These are phyloP conservation scores for Geotrichum cucujoidarum DNA, from an alignment of 1,139 yeast species.

Conservation along the genomic window DNA sequence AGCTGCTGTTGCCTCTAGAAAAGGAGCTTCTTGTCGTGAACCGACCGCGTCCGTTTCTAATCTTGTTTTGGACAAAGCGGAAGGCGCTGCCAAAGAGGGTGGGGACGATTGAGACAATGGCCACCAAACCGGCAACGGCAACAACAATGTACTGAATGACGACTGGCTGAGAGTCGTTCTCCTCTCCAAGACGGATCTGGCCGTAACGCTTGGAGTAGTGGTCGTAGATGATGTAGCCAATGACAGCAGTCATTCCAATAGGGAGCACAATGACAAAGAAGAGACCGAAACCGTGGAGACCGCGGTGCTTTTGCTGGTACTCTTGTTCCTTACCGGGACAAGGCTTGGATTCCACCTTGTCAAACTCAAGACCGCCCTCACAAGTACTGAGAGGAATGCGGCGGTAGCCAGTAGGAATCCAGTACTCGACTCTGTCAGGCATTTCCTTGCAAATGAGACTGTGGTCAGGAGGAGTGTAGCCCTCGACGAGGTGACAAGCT, in stretches of 20 bases:
- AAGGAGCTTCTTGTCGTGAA: constrained; percentile 24
- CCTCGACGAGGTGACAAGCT: constrained; percentile 76
- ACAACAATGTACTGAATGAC: constrained; percentile 27
- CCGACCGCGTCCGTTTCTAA: constrained; percentile 14
- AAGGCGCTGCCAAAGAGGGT: constrained; percentile 20
- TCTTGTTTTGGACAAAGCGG: constrained; percentile 14
- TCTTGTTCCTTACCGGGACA: constrained; percentile 86
- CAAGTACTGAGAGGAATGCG: constrained; percentile 71
- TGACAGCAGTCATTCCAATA: constrained; percentile 49
- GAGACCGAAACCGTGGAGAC: constrained; percentile 50
- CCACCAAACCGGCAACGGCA: constrained; percentile 35
- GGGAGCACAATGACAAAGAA: constrained; percentile 56
- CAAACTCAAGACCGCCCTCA: constrained; percentile 64
- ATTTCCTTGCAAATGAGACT: constrained; percentile 56
- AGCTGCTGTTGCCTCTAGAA: constrained; percentile 15
- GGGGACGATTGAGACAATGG: constrained; percentile 34
- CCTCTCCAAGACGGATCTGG: constrained; percentile 79
- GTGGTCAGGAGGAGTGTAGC: constrained; percentile 63
- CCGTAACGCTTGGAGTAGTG: constrained; percentile 78
- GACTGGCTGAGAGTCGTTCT: constrained; percentile 40
- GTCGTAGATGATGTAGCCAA: constrained; percentile 72
- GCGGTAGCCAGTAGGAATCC: constrained; percentile 77
- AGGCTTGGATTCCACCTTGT: constrained; percentile 57
- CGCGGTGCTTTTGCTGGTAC: constrained; percentile 55
- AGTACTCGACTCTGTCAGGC: constrained; percentile 58